These are phyloP conservation scores for Blastomyces parvus DNA, from an alignment of 2,329 filamentous ascomycete genomes.

Conservation along the genomic window DNA sequence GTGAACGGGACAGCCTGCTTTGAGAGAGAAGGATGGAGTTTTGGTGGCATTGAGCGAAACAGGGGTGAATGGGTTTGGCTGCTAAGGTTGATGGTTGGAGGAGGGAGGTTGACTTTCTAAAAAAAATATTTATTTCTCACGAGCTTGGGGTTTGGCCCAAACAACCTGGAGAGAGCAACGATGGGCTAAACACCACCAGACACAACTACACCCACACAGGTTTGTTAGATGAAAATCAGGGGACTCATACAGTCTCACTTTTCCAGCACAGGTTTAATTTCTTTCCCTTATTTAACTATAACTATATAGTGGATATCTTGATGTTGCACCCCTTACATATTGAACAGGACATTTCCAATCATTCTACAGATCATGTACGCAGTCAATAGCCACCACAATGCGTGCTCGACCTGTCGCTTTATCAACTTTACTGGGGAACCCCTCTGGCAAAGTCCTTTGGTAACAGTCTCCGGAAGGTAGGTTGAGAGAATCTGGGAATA, in stretches of 20 bases:
- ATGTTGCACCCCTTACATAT: not conserved
- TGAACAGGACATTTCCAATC: not conserved
- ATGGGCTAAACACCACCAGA: too few relatives aligned
- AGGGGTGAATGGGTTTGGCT: not conserved
- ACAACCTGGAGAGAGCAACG: not conserved
- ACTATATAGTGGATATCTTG: not conserved
- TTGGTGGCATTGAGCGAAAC: slow-evolving; percentile 31
- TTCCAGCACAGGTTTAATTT: not conserved
- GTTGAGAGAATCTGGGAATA: not conserved
- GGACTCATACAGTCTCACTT: not conserved
- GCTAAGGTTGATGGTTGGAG: not conserved
- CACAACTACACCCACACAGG: not conserved
- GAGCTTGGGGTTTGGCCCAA: too few relatives aligned
- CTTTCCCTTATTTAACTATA: not conserved
- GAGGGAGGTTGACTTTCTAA: not conserved
- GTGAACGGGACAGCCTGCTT: slow-evolving; percentile 27
- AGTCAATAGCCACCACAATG: too few relatives aligned
- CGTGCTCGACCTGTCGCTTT: not conserved
- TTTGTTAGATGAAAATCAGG: not conserved
- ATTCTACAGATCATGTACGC: not conserved
- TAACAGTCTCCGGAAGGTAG: not conserved
- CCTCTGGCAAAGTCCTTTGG: not conserved
- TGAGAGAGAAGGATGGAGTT: slow-evolving; percentile 28
- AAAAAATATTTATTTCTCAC: not conserved
- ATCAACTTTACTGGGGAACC: not conserved